Percentiles rank a stretch among this genome's conserved stretches.
phyloP scores from a whole-genome alignment of 2,329 filamentous ascomycete genomes.

The Geosmithia putterillii region DNA sequence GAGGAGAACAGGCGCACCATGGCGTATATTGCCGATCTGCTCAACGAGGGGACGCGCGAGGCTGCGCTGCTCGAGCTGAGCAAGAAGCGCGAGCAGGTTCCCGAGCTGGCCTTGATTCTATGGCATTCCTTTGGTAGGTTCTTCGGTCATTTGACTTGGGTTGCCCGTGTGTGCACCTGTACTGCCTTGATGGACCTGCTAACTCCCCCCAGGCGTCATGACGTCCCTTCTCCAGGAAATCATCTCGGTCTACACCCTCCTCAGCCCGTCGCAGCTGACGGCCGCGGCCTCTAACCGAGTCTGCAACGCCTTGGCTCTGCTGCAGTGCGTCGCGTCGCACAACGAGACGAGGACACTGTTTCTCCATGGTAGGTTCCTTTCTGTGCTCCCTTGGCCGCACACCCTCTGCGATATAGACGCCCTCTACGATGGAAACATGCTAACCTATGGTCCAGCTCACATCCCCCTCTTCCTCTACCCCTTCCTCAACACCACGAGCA shows the following conservation, averaged over 20 bases:
- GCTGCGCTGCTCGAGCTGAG: slow-evolving; percentile 87
- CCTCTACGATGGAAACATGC: slow-evolving; percentile 5
- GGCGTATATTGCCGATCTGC: slow-evolving; percentile 80
- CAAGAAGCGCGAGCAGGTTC: slow-evolving; percentile 97
- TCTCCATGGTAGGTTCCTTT: slow-evolving; percentile 58
- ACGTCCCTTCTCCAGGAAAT: slow-evolving; percentile 95
- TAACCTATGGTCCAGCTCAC: slow-evolving; percentile 72
- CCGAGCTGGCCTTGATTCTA: slow-evolving; percentile 86
- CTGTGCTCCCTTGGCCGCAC: neutral
- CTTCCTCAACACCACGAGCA: slow-evolving; percentile 97
- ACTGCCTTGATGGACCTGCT: slow-evolving; percentile 11
- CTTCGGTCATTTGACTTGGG: neutral
- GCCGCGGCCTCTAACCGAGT: slow-evolving; percentile 96
- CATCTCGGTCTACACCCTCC: slow-evolving; percentile 92
- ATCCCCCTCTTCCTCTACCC: slow-evolving; percentile 97
- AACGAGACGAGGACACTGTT: slow-evolving; percentile 92
- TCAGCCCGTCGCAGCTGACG: slow-evolving; percentile 94
- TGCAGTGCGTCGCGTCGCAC: slow-evolving; percentile 96
- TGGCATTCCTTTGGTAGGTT: slow-evolving; percentile 94
- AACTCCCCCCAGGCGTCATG: slow-evolving; percentile 65
- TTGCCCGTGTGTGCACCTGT: slow-evolving; percentile 3
- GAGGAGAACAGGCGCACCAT: slow-evolving; percentile 92
- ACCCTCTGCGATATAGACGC: neutral
- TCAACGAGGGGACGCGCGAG: slow-evolving; percentile 80
- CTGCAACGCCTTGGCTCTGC: slow-evolving; percentile 87